phyloP scores from a whole-genome alignment of 1,284 basidiomycete genomes.

The Butyriboletus appendiculatus region DNA sequence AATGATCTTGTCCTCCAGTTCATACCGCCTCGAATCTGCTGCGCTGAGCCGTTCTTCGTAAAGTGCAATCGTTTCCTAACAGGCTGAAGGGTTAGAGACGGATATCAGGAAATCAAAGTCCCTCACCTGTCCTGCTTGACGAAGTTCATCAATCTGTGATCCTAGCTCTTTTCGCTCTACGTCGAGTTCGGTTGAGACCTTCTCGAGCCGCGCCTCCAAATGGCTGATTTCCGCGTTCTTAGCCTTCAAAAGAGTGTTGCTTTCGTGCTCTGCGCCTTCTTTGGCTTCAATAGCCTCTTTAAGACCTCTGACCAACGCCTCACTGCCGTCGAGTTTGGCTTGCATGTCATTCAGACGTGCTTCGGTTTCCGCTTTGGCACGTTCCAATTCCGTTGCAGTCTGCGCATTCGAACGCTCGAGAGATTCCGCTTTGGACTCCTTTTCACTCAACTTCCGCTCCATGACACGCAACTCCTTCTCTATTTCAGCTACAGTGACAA shows the following conservation, averaged over 20 bases:
- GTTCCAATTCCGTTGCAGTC: constrained; percentile 46
- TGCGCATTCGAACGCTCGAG: constrained; percentile 51
- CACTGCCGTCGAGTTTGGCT: constrained; percentile 49
- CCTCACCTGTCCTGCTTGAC: constrained; percentile 78
- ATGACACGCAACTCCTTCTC: constrained; percentile 49
- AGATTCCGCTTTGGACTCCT: constrained; percentile 51
- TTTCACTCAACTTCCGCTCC: constrained; percentile 51
- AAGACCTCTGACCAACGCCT: constrained; percentile 46
- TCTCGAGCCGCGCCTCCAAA: constrained; percentile 52
- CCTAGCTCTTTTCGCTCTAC: constrained; percentile 68
- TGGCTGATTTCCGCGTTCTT: constrained; percentile 59
- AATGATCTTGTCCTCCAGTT: constrained; percentile 70
- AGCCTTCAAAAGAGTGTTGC: constrained; percentile 47
- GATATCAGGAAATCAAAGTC: constrained; percentile 5
- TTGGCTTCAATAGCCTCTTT: constrained; percentile 55
- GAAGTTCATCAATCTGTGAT: constrained; percentile 76
- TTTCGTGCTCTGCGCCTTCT: constrained; percentile 53
- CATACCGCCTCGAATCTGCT: constrained; percentile 73
- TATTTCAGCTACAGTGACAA: constrained; percentile 43
- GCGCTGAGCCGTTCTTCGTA: constrained; percentile 86
- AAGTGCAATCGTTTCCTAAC: constrained; percentile 85
- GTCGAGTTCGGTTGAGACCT: constrained; percentile 53
- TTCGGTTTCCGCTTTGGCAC: constrained; percentile 46
- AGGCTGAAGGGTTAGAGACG: constrained; percentile 2
- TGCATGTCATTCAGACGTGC: constrained; percentile 47